phyloP scores from a whole-genome alignment of 192 early-diverging fungal species.

The Rhizoclosmatium sp. region DNA sequence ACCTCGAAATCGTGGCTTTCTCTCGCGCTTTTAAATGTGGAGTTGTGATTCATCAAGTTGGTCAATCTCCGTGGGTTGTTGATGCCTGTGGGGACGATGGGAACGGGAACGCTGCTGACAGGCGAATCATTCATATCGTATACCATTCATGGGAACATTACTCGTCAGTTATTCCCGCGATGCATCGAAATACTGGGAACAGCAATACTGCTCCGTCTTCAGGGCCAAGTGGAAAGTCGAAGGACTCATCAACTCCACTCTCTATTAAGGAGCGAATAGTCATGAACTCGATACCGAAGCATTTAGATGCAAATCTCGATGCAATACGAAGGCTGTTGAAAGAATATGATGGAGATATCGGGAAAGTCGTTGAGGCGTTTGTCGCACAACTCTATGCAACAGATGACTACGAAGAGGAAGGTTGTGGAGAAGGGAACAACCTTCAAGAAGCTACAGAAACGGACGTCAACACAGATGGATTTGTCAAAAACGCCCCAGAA shows the following conservation, averaged over 20 bases:
- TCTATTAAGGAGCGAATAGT: conserved; percentile 16
- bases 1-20: conserved; percentile 54
- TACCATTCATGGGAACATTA: conserved; percentile 50
- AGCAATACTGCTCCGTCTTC: background rate
- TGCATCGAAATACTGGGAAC: background rate
- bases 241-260: background rate
- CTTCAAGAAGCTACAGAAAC: background rate
- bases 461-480: background rate
- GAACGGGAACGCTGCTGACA: background rate
- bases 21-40: conserved; percentile 30
- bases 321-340: conserved; percentile 10
- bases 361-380: conserved; percentile 26
- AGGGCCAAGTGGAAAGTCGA: background rate
- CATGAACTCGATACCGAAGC: background rate
- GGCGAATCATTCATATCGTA: conserved; percentile 37
- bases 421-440: background rate
- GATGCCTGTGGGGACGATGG: conserved; percentile 23
- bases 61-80: conserved; percentile 44
- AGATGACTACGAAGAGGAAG: background rate
- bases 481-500: background rate
- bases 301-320: conserved; percentile 11
- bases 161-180: conserved; percentile 15
- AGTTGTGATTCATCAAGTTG: conserved; percentile 50
- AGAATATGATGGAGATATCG: conserved; percentile 9
- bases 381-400: background rate